A percentile compares a stretch with the other conserved stretches of the same genome.
phyloP scores from a whole-genome alignment of 2,329 filamentous ascomycete genomes.

The Colletotrichum higginsianum region DNA sequence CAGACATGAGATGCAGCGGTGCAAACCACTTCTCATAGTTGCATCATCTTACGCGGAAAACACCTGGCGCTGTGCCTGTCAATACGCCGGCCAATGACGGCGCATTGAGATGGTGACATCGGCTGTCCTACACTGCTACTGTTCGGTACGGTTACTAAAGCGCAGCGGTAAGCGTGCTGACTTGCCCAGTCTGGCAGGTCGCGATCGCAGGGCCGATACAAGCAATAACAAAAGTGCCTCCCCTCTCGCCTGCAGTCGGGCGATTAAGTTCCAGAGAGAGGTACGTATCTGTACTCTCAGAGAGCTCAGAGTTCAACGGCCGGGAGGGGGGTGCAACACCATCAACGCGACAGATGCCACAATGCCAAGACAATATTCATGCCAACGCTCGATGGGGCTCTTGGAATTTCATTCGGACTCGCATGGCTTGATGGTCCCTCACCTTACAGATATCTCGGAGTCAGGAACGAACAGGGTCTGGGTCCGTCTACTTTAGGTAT shows the following conservation, averaged over 20 bases:
- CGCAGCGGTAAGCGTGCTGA: slow-evolving; percentile 3
- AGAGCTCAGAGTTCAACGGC: slow-evolving; percentile 23
- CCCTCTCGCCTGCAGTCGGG: not conserved
- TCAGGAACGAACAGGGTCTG: not conserved
- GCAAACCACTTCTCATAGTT: slow-evolving; percentile 1
- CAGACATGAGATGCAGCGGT: slow-evolving; percentile 28
- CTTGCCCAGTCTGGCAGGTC: slow-evolving; percentile 34
- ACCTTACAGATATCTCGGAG: slow-evolving; percentile 16
- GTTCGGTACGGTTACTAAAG: not conserved
- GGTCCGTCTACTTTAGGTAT: not conserved
- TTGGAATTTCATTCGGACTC: slow-evolving; percentile 33
- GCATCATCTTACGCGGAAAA: not conserved
- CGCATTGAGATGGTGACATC: slow-evolving; percentile 1
- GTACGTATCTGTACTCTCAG: not conserved
- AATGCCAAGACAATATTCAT: slow-evolving; percentile 39
- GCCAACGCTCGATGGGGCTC: slow-evolving; percentile 33
- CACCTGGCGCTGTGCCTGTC: not conserved
- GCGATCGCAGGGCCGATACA: slow-evolving; percentile 11
- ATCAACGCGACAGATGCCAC: slow-evolving; percentile 31
- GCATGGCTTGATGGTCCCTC: slow-evolving; percentile 24
- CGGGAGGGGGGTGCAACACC: slow-evolving; percentile 1
- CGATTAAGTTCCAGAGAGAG: not conserved
- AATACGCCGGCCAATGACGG: slow-evolving; percentile 1
- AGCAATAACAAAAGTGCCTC: slow-evolving; percentile 1
- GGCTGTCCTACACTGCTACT: not conserved